phyloP scores from a whole-genome alignment of 2,329 filamentous ascomycete genomes.

The Xylariaceae sp. region DNA sequence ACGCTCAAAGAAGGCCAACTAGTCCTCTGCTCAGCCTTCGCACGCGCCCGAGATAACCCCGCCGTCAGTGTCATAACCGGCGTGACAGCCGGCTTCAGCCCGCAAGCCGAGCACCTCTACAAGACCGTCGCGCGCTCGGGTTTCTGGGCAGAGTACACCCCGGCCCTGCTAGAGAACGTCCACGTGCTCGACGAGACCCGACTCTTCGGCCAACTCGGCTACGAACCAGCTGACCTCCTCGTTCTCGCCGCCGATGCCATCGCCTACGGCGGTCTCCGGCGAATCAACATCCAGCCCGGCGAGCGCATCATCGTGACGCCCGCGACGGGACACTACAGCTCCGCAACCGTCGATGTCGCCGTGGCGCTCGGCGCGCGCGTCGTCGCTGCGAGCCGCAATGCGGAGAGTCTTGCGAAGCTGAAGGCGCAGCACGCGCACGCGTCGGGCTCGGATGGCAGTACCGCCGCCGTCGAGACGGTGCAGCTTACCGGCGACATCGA shows the following conservation, averaged over 20 bases:
- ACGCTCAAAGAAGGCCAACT: conserved; percentile 4
- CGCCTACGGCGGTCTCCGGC: conserved; percentile 14
- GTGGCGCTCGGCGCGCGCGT: conserved; percentile 19
- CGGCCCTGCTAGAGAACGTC: conserved; percentile 16
- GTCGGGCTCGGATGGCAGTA: no score
- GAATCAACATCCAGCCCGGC: conserved; percentile 10
- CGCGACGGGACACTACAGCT: conserved; percentile 18
- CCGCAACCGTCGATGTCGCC: conserved; percentile 15
- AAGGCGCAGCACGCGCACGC: conserved; percentile 11
- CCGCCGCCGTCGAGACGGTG: conserved; percentile 17
- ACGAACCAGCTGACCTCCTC: conserved; percentile 6
- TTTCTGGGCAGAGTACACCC: conserved; percentile 15
- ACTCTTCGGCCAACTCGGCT: conserved; percentile 1
- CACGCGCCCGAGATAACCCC: conserved; percentile 7
- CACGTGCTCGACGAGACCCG: conserved; percentile 12
- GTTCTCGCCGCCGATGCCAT: conserved; percentile 11
- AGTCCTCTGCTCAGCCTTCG: conserved; percentile 2
- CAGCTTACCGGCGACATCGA: conserved; percentile 8
- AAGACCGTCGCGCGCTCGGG: conserved; percentile 3
- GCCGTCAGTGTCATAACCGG: conserved; percentile 1
- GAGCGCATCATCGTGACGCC: conserved; percentile 17
- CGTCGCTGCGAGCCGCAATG: conserved; percentile 18
- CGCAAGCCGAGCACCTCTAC: conserved; percentile 1
- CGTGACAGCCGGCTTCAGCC: conserved; percentile 1
- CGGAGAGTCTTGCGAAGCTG: conserved; percentile 5